These are phyloP conservation scores for Pistacia integerrima DNA, from an alignment of 345 rosid genomes.

Conservation along the genomic window DNA sequence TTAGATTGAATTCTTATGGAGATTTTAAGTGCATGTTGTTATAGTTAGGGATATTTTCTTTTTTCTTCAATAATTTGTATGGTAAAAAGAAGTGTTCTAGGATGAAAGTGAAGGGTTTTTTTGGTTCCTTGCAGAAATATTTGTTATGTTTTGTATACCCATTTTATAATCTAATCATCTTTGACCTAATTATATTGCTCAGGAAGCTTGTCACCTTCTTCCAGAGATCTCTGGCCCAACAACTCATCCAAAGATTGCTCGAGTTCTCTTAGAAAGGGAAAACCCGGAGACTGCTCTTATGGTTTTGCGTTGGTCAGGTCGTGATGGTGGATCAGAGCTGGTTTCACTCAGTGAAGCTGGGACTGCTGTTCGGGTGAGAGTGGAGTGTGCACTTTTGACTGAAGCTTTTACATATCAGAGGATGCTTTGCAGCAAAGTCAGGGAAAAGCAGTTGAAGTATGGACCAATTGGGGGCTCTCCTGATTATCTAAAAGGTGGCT, in stretches of 20 bases:
- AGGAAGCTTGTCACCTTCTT: conserved; percentile 89
- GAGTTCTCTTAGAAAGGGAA: conserved; percentile 86
- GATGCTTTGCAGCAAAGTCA: conserved; percentile 65
- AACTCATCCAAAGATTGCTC: conserved; percentile 89
- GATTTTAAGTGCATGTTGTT: background rate
- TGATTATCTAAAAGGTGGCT: conserved; percentile 38
- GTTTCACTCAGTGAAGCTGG: conserved; percentile 82
- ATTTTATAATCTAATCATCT: conserved; percentile 28
- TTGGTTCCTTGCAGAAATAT: background rate
- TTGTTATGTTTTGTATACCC: background rate
- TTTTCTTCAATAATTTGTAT: background rate
- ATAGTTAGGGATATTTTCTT: background rate
- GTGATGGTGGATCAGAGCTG: conserved; percentile 64
- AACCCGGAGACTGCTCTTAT: conserved; percentile 79
- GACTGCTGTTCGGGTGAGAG: conserved; percentile 81
- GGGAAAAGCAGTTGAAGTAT: conserved; percentile 56
- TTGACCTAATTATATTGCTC: conserved; percentile 32
- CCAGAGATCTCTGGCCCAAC: conserved; percentile 85
- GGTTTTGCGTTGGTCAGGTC: conserved; percentile 93
- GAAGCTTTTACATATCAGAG: conserved; percentile 95
- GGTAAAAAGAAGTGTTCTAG: background rate
- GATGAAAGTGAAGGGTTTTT: conserved; percentile 1
- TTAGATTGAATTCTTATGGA: background rate
- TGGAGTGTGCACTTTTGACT: conserved; percentile 89
- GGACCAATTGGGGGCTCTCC: conserved; percentile 37